Base-by-base conservation (phyloP, 179 eudicot species). In the Patellifolia procumbens region DNA sequence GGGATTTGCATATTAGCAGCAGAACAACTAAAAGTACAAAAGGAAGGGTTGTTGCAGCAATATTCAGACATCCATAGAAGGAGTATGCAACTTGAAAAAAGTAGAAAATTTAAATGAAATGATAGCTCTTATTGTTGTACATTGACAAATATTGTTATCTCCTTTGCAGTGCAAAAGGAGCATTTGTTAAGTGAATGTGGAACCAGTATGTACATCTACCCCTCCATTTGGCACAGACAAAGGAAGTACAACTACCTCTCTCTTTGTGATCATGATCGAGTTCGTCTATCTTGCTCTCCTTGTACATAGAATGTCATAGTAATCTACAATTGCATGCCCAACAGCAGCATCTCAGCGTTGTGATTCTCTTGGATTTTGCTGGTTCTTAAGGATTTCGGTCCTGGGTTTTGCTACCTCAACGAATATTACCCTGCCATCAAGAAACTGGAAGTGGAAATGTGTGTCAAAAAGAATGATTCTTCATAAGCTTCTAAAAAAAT, bases 351-450 rank as follows among this genome's bases (percentile, higher is more conserved):
- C 46, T 74, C 67, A 77, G 68, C 53, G 66, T 59, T 59, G 29
- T 64, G 67, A 70, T 63, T 13, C 58, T 56, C 76, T 35, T 11
- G 73, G 10, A 53, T 69, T 70, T 68, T 16, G 80, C 35, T 22
- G 76, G 68, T 53, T 81, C 59, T 53, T 81, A 49, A 58, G 86
- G 37, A 76, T 83, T 68, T 90, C 87, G 15, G 94, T 76, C 74
- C 90, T 89, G 31, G 95, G 84, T 72, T 88, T 92, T 22, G 95
- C 92, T 65, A 84, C 85, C 85, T 92, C 97, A 78, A 92, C 97
- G 76, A 92, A 92, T 72, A 92, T 92, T 34, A 92, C 97, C 51
- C 97, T 86, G 42, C 97, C 92, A 80, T 92, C 93, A 75, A 92
- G 86, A 85, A 92, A 92, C 97, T 92, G 90, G 68, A 77, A 75